Evolutionary conservation across 2,329 filamentous ascomycete species (phyloP), one percentile per base, ranked within the genome.

Genomic region (Trichophyton benhamiae): DNA sequence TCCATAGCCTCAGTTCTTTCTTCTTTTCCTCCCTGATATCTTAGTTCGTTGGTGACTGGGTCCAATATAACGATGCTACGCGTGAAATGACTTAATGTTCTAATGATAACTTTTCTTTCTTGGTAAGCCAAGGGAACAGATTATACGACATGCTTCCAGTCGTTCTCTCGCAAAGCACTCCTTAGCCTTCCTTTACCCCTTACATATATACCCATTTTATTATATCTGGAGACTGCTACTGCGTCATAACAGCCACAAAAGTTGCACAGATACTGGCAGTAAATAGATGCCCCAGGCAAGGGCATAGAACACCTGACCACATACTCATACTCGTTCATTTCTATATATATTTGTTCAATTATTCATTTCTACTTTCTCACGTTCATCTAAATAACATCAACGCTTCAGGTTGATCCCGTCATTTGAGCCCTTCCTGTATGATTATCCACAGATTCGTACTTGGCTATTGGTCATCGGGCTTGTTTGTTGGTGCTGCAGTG

Each of bases 51-150:
- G 20, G 30, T 20, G 38, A 41, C 11, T 38, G 27, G 30, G 9
- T 58, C 55, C 30, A 41, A 27, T 41, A 42, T 58, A 36, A 58
- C 20, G 55, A 58, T 42, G 30, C 55, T 25, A 58, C 38, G 38
- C 38, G 55, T 41, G 55, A 58, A 41, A 58, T 58, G 55, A 58
- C 38, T 58, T 58, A 38, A 58, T 58, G 30, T 15, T 15, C 22
- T 58, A 58, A 58, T 58, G 55, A 58, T 41, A 38, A 58, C 55
- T 58, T 42, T 58, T 5, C 38, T 58, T 58, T 41, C 38, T 58
- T 58, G 22, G 22, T 53, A 53, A 53, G 49, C 49, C 13, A 53
- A 53, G 49, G 49, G 49, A 53, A 53, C 49, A 53, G 22, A 53
- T 53, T 30, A 53, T n/a, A 30, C 49, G 27, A 53, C 27, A 53